These are phyloP conservation scores for Aureobasidium zeae DNA, from an alignment of 2,329 filamentous ascomycete genomes.

Conservation along the genomic window DNA sequence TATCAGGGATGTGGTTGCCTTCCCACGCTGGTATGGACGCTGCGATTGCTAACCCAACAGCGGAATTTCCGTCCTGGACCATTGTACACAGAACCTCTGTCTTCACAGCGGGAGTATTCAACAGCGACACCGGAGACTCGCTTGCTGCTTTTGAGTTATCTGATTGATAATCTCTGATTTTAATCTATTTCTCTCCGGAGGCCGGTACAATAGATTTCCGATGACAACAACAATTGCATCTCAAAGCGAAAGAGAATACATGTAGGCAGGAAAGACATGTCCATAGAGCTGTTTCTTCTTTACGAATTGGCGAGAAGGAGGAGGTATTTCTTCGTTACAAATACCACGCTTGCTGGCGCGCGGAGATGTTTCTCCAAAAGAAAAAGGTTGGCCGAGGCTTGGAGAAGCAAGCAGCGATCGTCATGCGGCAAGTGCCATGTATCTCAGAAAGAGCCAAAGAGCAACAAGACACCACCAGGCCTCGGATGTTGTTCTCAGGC, in stretches of 20 bases:
- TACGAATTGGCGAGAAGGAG: background rate
- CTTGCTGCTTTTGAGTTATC: constrained; percentile 13
- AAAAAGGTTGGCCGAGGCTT: constrained; percentile 14
- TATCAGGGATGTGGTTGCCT: constrained; percentile 75
- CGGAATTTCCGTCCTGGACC: no score
- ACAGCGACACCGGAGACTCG: constrained; percentile 14
- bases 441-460: no score
- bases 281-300: no score
- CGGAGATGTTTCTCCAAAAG: constrained; percentile 11
- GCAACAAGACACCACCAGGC: no score
- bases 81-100: no score
- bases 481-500: constrained; percentile 4
- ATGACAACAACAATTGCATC: no score
- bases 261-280: no score
- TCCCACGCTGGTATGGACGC: constrained; percentile 62
- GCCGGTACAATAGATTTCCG: no score
- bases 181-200: no score
- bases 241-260: no score
- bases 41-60: constrained; percentile 45
- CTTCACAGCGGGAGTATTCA: no score
- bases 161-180: constrained; percentile 10
- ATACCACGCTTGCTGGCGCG: constrained; percentile 6
- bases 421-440: constrained; percentile 13
- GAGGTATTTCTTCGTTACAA: background rate
- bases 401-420: constrained; percentile 5